These are phyloP conservation scores for Epichloe uncinata DNA, from an alignment of 2,329 filamentous ascomycete genomes.

Conservation along the genomic window DNA sequence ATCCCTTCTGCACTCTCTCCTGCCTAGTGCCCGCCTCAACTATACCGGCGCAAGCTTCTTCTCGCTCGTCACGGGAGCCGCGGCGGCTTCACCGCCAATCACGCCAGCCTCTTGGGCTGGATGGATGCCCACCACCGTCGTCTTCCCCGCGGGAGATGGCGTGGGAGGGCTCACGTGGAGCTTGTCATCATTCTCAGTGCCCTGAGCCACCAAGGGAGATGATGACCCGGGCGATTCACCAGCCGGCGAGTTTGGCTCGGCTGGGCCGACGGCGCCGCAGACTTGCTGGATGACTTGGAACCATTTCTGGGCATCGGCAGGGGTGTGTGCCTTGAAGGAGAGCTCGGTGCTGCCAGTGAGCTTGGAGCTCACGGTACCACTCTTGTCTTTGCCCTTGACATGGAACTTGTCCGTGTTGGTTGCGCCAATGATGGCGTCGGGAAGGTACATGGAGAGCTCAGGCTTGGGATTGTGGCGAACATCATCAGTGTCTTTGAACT, in stretches of 20 bases:
- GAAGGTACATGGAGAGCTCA: conserved; percentile 81
- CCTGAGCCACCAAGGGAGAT: neutral
- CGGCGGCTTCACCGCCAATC: conserved; percentile 15
- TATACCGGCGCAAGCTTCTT: conserved; percentile 2
- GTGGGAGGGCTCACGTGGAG: conserved; percentile 9
- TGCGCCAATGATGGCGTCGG: conserved; percentile 68
- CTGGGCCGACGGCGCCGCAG: conserved; percentile 36
- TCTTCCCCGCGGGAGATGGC: conserved; percentile 7
- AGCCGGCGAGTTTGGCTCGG: conserved; percentile 17
- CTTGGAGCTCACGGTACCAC: conserved; percentile 67
- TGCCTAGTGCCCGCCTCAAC: neutral
- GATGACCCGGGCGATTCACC: conserved; percentile 3
- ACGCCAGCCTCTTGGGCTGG: conserved; percentile 36
- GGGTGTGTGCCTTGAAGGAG: conserved; percentile 73
- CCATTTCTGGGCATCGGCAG: conserved; percentile 75
- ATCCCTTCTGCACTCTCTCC: neutral
- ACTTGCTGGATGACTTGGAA: conserved; percentile 55
- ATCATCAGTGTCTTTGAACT: conserved; percentile 87
- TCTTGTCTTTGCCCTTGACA: conserved; percentile 87
- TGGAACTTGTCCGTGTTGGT: conserved; percentile 74
- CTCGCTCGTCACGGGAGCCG: neutral
- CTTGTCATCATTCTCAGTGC: conserved; percentile 6
- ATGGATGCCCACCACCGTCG: conserved; percentile 17
- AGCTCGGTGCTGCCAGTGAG: conserved; percentile 70
- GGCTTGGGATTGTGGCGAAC: conserved; percentile 59